phyloP scores from a whole-genome alignment of 257 asterid species.

The Fraxinus americana region DNA sequence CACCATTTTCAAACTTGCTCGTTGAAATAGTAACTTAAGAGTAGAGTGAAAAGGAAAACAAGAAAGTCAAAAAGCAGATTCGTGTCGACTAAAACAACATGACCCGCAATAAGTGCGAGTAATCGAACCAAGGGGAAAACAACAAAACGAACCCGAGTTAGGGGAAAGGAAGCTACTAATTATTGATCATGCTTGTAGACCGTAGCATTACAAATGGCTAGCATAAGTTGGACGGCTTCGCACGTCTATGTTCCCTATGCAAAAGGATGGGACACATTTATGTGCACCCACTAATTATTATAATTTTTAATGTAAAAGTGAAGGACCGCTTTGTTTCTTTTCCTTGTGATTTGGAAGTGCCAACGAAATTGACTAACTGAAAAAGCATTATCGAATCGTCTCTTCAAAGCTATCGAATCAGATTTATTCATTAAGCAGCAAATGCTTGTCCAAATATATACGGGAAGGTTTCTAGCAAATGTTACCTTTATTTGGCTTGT shows the following conservation, averaged over 20 bases:
- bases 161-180: too few species aligned
- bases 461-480: too few species aligned
- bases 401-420: not conserved
- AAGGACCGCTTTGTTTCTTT: not conserved
- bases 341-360: not conserved
- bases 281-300: slow-evolving; percentile 31
- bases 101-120: slow-evolving; percentile 6
- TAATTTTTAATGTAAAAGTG: not conserved
- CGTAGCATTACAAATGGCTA: not conserved
- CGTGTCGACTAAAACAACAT: too few species aligned
- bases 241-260: not conserved
- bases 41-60: not conserved
- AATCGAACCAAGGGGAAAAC: not conserved
- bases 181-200: too few species aligned
- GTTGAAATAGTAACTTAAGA: not conserved
- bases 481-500: too few species aligned
- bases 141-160: too few species aligned
- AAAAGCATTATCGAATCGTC: not conserved
- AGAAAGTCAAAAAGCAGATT: not conserved
- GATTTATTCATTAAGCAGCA: not conserved
- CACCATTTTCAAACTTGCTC: slow-evolving; percentile 18
- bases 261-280: slow-evolving; percentile 21
- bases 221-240: not conserved
- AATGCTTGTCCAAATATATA: not conserved
- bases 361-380: not conserved